Evolutionary conservation across 805 yeast genomes (phyloP), one percentile per base, ranked within the genome.

Genomic region (Candida silvicultrix): DNA sequence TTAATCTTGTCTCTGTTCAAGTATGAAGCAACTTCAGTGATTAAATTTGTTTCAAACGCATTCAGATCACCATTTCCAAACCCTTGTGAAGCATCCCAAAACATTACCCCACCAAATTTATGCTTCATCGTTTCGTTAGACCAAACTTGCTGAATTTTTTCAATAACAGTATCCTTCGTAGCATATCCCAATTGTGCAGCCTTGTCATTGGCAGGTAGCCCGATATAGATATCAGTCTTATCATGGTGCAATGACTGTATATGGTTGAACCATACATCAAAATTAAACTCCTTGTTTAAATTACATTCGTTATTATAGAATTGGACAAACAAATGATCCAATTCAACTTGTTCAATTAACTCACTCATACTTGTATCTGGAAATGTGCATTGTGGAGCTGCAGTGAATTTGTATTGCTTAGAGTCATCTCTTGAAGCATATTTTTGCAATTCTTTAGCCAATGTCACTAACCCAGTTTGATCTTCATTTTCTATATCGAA

Each of bases 81-180:
- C 38, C 81, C 90, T 57, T 83, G 85, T 38, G 89, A 81, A 14
- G 95, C 96, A 65, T 89, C 96, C 97, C 98, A 90, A 49, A 89
- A 68, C 75, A 84, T 79, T 58, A 90, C 74, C 51, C 98, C 98
- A 44, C 95, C 97, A 60, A 89, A 85, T 52, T 67, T 61, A 1
- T 59, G 38, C n/a, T 47, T 39, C 10, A 39, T 32, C 1, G 21
- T 8, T 12, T 45, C 35, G 19, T 45, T 19, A 1, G 18, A 15
- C 14, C 45, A 38, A 21, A 63, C 51, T 12, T 49, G 49, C 11
- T 46, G 41, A n/a, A 69, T 45, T 38, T 60, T 69, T 4, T 48
- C 39, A n/a, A 54, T 36, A 22, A 71, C 61, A 1, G 16, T 1
- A 28, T 69, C 75, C 19, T 71, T 75, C 36, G 71, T 67, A 29